These are phyloP conservation scores for Bipolaris gigantea DNA, from an alignment of 2,329 filamentous ascomycete species.

Conservation along the genomic window DNA sequence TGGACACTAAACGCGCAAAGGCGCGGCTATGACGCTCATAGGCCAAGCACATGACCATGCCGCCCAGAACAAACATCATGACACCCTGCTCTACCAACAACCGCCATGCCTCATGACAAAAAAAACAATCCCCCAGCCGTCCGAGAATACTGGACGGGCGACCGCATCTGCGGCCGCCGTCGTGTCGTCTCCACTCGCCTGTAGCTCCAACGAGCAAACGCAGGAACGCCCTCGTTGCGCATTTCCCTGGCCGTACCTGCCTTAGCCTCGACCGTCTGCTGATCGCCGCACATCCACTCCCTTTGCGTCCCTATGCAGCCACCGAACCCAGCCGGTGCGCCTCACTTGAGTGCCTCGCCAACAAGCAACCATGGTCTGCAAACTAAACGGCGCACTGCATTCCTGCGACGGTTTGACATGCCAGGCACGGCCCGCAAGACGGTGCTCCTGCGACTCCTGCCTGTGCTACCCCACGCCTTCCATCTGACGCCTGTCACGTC, in stretches of 20 bases:
- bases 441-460: neutral
- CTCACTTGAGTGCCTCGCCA: neutral
- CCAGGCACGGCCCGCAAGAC: neutral
- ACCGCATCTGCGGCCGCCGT: conserved; percentile 9
- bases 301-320: neutral
- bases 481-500: conserved; percentile 2
- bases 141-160: neutral
- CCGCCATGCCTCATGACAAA: neutral
- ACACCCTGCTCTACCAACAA: neutral
- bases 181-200: neutral
- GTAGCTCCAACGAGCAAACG: neutral
- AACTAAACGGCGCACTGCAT: neutral
- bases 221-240: conserved; percentile 11
- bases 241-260: conserved; percentile 13
- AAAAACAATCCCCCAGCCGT: neutral
- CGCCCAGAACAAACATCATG: neutral
- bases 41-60: neutral
- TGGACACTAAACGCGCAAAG: neutral
- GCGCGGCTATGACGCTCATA: neutral
- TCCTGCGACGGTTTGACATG: neutral
- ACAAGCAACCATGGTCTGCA: neutral
- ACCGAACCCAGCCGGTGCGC: neutral
- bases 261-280: conserved; percentile 3
- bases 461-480: neutral
- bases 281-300: neutral